Conservation (phyloP, 352 stramenopile species). For the Salisapilia sapeloensis region DNA sequence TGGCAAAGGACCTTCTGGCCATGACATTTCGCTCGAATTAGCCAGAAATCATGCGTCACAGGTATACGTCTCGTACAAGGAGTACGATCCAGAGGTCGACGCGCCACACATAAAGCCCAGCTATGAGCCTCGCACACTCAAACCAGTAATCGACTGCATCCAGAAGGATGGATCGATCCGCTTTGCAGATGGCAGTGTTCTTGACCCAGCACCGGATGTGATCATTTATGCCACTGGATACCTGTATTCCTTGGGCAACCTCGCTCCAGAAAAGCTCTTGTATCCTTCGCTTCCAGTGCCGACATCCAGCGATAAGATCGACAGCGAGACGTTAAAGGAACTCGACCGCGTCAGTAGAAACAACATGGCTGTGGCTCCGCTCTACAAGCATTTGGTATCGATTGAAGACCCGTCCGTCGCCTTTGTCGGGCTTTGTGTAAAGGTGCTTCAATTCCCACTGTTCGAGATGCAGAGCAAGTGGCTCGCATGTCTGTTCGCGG, state of each 20-base stretch:
- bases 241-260: conserved; percentile 32
- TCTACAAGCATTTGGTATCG: conserved; percentile 67
- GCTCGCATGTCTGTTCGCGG: conserved; percentile 37
- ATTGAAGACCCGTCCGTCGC: conserved; percentile 56
- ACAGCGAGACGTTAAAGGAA: conserved; percentile 7
- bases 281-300: conserved; percentile 10
- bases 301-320: no score
- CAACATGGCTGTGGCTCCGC: conserved; percentile 22
- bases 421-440: conserved; percentile 57
- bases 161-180: conserved; percentile 23
- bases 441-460: conserved; percentile 61
- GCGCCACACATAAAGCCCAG: conserved; percentile 8
- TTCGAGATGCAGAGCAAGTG: conserved; percentile 69
- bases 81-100: conserved; percentile 11
- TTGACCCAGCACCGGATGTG: conserved; percentile 26
- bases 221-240: conserved; percentile 73
- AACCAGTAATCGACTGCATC: conserved; percentile 35
- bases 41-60: conserved; percentile 13
- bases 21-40: conserved; percentile 71
- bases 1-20: conserved; percentile 41
- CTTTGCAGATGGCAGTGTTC: conserved; percentile 34
- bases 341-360: conserved; percentile 14
- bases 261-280: conserved; percentile 26
- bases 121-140: conserved; percentile 16
- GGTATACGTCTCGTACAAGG: conserved; percentile 38